phyloP scores from a whole-genome alignment of 202 grass and related monocot species.

The Setaria viridis region DNA sequence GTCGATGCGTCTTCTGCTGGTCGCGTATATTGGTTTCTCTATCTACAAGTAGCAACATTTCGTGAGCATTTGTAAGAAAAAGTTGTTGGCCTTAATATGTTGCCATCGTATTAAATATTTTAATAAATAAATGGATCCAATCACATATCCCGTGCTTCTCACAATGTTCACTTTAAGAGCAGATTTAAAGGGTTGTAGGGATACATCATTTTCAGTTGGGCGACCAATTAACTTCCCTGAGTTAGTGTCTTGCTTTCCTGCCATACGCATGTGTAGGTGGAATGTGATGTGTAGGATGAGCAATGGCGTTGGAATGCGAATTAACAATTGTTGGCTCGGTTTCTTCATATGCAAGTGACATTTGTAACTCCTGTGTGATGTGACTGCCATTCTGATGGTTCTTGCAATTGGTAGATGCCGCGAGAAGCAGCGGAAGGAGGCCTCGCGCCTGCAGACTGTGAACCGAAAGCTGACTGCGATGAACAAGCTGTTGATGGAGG shows the following conservation, averaged over 20 bases:
- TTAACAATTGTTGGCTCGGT: not conserved
- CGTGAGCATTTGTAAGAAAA: not conserved
- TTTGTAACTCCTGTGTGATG: conserved; percentile 32
- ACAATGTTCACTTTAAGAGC: conserved; percentile 45
- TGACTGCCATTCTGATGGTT: conserved; percentile 20
- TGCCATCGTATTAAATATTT: not conserved
- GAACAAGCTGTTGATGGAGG: conserved; percentile 99
- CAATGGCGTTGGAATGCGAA: not conserved
- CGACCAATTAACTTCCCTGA: conserved; percentile 7
- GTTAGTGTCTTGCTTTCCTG: conserved; percentile 33
- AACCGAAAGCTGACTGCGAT: conserved; percentile 94
- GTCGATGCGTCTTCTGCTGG: not conserved
- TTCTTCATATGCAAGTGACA: conserved; percentile 45
- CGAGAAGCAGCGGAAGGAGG: conserved; percentile 97
- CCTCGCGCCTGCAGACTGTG: conserved; percentile 90
- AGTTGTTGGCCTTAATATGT: not conserved
- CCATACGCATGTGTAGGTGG: conserved; percentile 15
- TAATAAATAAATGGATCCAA: conserved; percentile 23
- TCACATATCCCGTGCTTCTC: conserved; percentile 10
- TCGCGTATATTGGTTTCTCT: not conserved
- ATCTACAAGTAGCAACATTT: not conserved
- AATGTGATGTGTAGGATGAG: conserved; percentile 28
- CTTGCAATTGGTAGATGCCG: conserved; percentile 65
- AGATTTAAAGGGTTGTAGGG: conserved; percentile 27
- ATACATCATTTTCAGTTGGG: conserved; percentile 43